phyloP scores from a whole-genome alignment of 352 stramenopile species.

The Phytophthora lateralis region DNA sequence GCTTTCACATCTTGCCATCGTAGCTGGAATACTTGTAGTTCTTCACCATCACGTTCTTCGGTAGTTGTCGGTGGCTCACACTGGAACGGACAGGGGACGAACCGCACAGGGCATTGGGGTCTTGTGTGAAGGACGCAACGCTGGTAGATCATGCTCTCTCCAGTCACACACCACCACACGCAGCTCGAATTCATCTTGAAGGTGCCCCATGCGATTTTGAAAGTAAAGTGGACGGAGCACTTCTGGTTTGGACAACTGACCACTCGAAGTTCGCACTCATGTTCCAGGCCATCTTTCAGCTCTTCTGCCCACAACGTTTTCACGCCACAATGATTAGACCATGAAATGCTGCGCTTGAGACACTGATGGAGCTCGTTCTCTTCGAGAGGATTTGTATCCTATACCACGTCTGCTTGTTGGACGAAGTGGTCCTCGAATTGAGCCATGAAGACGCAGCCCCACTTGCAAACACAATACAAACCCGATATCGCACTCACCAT shows the following conservation, averaged over 20 bases:
- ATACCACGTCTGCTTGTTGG: constrained; percentile 25
- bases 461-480: constrained; percentile 63
- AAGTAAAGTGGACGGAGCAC: constrained; percentile 38
- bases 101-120: constrained; percentile 48
- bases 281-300: constrained; percentile 37
- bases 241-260: constrained; percentile 58
- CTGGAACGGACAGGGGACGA: constrained; percentile 56
- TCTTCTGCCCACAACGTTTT: constrained; percentile 52
- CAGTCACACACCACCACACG: constrained; percentile 55
- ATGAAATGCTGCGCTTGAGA: constrained; percentile 54
- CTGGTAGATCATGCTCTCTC: constrained; percentile 60
- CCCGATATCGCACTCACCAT: constrained; percentile 44
- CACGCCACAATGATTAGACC: constrained; percentile 30
- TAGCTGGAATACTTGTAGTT: constrained; percentile 30
- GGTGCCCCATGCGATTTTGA: constrained; percentile 33
- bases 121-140: constrained; percentile 52
- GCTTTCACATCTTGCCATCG: constrained; percentile 46
- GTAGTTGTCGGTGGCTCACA: constrained; percentile 21
- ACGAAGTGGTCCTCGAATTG: constrained; percentile 34
- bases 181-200: constrained; percentile 48
- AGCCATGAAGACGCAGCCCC: constrained; percentile 70
- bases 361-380: constrained; percentile 54
- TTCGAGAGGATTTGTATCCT: constrained; percentile 43
- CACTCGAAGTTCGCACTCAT: constrained; percentile 45
- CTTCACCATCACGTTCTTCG: neutral